Evolutionary conservation across 2,329 filamentous ascomycete genomes (phyloP), one percentile per base, ranked within the genome.

Genomic region (Arthrobotrys iridis): DNA sequence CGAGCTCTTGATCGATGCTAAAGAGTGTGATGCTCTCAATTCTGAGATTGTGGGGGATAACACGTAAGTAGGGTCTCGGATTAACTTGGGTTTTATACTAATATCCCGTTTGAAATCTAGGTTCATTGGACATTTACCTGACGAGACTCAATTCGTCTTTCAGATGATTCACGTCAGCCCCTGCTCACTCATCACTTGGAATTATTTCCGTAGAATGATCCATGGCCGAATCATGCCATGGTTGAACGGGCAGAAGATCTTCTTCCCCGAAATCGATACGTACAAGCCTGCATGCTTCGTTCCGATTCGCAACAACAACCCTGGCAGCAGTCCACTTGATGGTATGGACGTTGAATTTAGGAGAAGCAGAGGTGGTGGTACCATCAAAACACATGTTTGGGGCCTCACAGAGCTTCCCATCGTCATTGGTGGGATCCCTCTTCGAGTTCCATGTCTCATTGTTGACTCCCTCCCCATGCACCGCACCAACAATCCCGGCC

Each of bases 401-500:
- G 71, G 71, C 11, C 55, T 75, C 33, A 41, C 71, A n/a, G 71
- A 75, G 26, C 8, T 75, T 13, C 71, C 71, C 4, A n/a, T 75
- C 2, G n/a, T 75, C 46, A 68, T 75, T 15, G 71, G 71, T 37
- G 71, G 71, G 7, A 35, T 75, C 41, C 71, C 71, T 3, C 57
- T 75, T 13, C 71, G 71, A 41, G 43, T 75, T 15, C 59, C 71
- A 4, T 67, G 55, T 13, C 40, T 75, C 20, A 45, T 75, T n/a
- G 71, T 75, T 6, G 57, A 75, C 18, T 11, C 13, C 2, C 63
- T 75, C 8, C 71, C 71, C 0, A 10, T 75, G 15, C 63, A 75
- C 22, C 63, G 63, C 15, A 64, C 57, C 4, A 48, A 58, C 11
- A 24, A 18, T 18, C 0, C 37, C 4, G 50, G n/a, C 11, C 45